Base-by-base conservation (phyloP, 164 flowering plant genomes). In the Magnolia sinica region DNA sequence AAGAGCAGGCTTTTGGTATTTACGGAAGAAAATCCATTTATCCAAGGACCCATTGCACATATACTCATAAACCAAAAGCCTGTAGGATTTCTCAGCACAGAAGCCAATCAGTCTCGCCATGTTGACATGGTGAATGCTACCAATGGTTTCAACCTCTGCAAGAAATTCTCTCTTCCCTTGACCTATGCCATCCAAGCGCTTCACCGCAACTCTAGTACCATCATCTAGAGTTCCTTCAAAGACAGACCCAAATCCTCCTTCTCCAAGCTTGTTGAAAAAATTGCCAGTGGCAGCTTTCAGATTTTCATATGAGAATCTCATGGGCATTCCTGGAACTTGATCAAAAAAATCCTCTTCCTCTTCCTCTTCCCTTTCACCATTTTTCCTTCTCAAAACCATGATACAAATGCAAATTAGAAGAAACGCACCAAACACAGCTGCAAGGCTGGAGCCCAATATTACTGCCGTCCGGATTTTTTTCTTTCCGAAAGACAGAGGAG, bases 231-330 rank as follows among this genome's bases (percentile, higher is more conserved):
- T 16, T 8, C 84, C 85, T 68, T 76, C 68, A 70, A 74, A 83
- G n/a, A 81, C 81, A 5, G 81, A 76, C 13, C 85, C 83, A 76
- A 83, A 83, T 55, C 83, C 85, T 65, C 84, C 84, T 37, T 72
- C 73, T 24, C 82, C 81, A 45, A 81, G 79, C 66, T 70, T 73
- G 24, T 19, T 71, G 14, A 49, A 45, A 68, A 84, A 84, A 23
- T 79, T 52, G 9, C n/a, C 24, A 0, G 84, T 81, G 10, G 84
- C 84, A 63, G 18, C 9, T 19, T 16, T 71, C 14, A 77, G 58
- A 2, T 84, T 79, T 22, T 70, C 22, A 31, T 84, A 79, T 11
- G 80, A 55, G 45, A 84, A 81, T 52, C 77, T 73, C 71, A 64
- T 63, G 10, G 79, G 75, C 65, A 78, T n/a, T 50, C 80, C 78